A percentile compares a stretch with the other conserved stretches of the same genome.
These are phyloP conservation scores for Scheffersomyces insectosa DNA, from an alignment of 1,139 yeast genomes.

Conservation along the genomic window DNA sequence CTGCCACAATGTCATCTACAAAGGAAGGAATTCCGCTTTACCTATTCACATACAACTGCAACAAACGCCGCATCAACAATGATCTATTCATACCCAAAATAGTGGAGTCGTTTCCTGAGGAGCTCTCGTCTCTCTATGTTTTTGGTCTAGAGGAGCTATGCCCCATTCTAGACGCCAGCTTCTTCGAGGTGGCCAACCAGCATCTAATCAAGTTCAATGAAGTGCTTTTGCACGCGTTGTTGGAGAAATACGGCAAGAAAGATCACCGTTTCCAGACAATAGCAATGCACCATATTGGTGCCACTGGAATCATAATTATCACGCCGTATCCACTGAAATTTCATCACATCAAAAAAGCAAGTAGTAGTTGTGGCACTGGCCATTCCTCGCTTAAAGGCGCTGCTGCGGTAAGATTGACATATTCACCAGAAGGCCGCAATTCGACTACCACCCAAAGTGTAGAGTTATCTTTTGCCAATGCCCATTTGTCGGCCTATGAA, in stretches of 20 bases:
- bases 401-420: conserved; percentile 54
- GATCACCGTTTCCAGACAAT: conserved; percentile 43
- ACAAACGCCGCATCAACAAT: conserved; percentile 26
- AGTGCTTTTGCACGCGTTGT: conserved; percentile 41
- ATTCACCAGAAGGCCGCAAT: conserved; percentile 22
- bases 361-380: conserved; percentile 56
- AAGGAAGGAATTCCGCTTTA: conserved; percentile 17
- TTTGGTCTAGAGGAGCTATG: conserved; percentile 80
- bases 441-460: conserved; percentile 13
- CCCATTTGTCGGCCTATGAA: conserved; percentile 79
- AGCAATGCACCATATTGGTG: conserved; percentile 57
- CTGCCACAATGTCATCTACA: too few relatives aligned
- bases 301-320: conserved; percentile 61
- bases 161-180: conserved; percentile 62
- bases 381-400: conserved; percentile 76
- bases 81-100: conserved; percentile 26
- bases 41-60: conserved; percentile 43
- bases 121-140: conserved; percentile 50
- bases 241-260: conserved; percentile 28
- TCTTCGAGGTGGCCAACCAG: conserved; percentile 35
- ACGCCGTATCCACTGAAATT: conserved; percentile 44
- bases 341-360: conserved; percentile 26
- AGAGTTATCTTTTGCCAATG: conserved; percentile 61
- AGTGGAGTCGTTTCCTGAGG: conserved; percentile 29
- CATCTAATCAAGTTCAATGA: conserved; percentile 44